Base-by-base conservation (phyloP, 225 moss, liverwort and hornwort genomes). In the Marchantia paleacea region DNA sequence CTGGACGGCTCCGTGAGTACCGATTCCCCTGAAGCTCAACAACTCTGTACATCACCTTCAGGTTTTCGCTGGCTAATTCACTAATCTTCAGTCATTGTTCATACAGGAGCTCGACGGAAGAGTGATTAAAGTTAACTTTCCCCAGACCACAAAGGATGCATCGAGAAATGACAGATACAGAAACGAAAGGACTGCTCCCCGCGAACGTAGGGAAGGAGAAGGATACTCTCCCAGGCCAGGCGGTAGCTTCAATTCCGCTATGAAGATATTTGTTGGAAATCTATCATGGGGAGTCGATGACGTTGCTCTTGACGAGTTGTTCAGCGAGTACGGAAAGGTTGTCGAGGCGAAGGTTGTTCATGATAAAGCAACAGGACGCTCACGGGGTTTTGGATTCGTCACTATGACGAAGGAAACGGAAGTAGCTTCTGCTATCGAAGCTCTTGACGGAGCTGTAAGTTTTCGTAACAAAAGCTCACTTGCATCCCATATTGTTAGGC, bases 211-310 rank as follows among this genome's bases (percentile, higher is more conserved):
- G 19, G 63, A 69, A 22, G 81, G 79, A 11, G 50, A 54, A 11
- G 85, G 88, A 22, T 81, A 73, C 12, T 69, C 52, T 0, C 62
- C 52, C 1, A 54, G 39, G 39, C 62, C 1, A 28, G 79, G 25
- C 0, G 77, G 81, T 54, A 30, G 57, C 67, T 84, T 73, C 2
- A 82, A 78, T 39, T 85, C 84, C 7, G 90, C 91, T 1, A 88
- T 93, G 83, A 97, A 94, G 83, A 84, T 97, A 3, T 97, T 94
- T 63, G 93, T 93, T 7, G 97, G 97, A n/a, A 97, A 97, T 82
- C 77, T 97, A 16, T 50, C 90, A 0, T 97, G 94, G 97, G 83
- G 87, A 30, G 89, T 92, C 0, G 91, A 97, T 55, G 93, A 93
- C 18, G 84, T 55, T 0, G 84, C 83, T 0, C 78, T 97, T 78